Evolutionary conservation across 768 basidiomycete species (phyloP), one percentile per base, ranked within the genome.

Genomic region (Tephrocybe sp.): DNA sequence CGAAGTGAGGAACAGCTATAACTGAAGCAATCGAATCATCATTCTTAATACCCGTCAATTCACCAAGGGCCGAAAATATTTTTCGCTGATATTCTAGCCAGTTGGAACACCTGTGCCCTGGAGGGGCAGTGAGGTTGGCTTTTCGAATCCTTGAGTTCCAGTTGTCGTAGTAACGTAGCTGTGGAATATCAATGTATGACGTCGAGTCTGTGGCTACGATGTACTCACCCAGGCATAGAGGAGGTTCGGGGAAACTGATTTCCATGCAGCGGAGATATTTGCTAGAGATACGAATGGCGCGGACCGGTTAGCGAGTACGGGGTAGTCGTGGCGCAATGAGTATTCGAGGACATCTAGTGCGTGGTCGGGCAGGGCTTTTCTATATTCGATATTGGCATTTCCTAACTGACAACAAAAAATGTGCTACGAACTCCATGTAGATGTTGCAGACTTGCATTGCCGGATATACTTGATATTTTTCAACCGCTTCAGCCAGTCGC

Each of bases 391-490:
- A n/a, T 13, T n/a, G 3, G 30, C 9, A 22, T 1, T 16, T n/a
- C 4, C 4, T 35, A 9, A 25, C 9, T 11, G 27, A 15, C 6
- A 25, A 2, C 16, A 37, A 32, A 38, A 42, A 9, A n/a, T n/a
- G n/a, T n/a, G 26, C 9, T 9, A 53, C 57, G 12, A 13, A 60
- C 59, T 42, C 37, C 59, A 60, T 60, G 21, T 47, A 48, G 9
- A 58, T 34, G 24, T 51, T 61, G 44, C 58, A 61, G 15, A 57
- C 15, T 22, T 54, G 47, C 56, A 55, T 55, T 4, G 58, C 60
- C 11, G 60, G 51, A 22, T 60, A 60, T 1, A 61, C 49, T 30
- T 53, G 49, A 18, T 61, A 60, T 39, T 60, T 60, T 39, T 60
- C 58, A 1, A 52, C 58, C 1, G 58, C 60, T 18, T 61, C 60